Base-by-base conservation (phyloP, 2,329 filamentous ascomycete genomes). In the Trichophyton benhamiae region DNA sequence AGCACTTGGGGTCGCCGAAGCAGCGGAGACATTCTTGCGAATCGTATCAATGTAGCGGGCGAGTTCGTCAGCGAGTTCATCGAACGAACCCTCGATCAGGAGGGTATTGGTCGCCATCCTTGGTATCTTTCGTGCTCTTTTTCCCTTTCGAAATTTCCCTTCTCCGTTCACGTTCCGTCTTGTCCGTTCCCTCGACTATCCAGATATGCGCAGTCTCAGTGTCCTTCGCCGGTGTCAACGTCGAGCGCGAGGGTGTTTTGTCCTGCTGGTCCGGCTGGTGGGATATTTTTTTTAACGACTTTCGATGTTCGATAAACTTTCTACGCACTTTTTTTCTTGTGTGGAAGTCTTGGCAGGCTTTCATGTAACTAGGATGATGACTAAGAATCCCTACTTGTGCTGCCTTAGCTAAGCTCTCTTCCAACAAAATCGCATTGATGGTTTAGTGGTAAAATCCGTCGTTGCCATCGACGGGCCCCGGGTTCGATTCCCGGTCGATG, bases 21-120 rank as follows among this genome's bases (percentile, higher is more conserved):
- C 30, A 27, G 38, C 38, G 6, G 57, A 46, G 38, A 44, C 38
- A 69, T 78, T 80, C 67, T 89, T 87, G 71, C 88, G 87, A 74
- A 91, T 83, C 69, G 86, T 81, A 76, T 95, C 90, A 74, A 99
- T 82, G 78, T 95, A 96, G 71, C 91, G 88, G 75, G 92, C 91
- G 80, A 99, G 88, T 80, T 99, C 94, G 76, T 89, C 86, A 71
- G 88, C 86, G 73, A 96, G 86, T 79, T 97, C 94, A 75, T 91
- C 86, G 76, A 96, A 96, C 71, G 85, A 84, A 76, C 94, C 94
- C 81, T 99, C 94, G 76, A 99, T 84, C 69, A 86, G 79, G 69
- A 85, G 81, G 71, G 83, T 84, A 67, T 80, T 85, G 63, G 81
- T 78, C 68, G 78, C 81, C 83, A 86, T 86, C 2, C 5, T 25